A percentile compares a stretch with the other conserved stretches of the same genome.
These are phyloP conservation scores for Candida odintsovae DNA, from an alignment of 805 yeast genomes.

Conservation along the genomic window DNA sequence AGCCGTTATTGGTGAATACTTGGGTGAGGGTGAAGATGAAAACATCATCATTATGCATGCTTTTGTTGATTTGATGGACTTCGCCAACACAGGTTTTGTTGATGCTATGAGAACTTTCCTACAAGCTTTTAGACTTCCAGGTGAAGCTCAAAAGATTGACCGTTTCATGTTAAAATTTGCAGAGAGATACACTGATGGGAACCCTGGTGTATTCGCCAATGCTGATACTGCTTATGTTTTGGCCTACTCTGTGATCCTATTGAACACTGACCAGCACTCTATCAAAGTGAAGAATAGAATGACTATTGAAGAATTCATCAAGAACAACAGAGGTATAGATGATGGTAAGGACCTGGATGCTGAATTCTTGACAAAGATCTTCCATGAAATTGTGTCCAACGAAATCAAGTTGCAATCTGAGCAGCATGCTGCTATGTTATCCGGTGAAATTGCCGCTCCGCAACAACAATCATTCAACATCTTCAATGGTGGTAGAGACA, in stretches of 20 bases:
- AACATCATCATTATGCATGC: slow-evolving; percentile 86
- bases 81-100: slow-evolving; percentile 61
- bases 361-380: slow-evolving; percentile 64
- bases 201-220: slow-evolving; percentile 80
- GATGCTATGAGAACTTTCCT: slow-evolving; percentile 81
- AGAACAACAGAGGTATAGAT: slow-evolving; percentile 87
- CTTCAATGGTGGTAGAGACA: slow-evolving; percentile 61
- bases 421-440: slow-evolving; percentile 83
- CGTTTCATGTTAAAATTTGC: slow-evolving; percentile 96
- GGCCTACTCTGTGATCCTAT: slow-evolving; percentile 86
- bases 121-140: slow-evolving; percentile 90
- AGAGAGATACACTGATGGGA: slow-evolving; percentile 81
- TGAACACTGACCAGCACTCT: slow-evolving; percentile 92
- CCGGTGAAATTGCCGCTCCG: slow-evolving; percentile 46
- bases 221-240: slow-evolving; percentile 93
- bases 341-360: slow-evolving; percentile 81
- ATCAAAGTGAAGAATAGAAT: slow-evolving; percentile 79
- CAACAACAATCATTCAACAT: slow-evolving; percentile 43
- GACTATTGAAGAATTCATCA: slow-evolving; percentile 82
- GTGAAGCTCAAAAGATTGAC: slow-evolving; percentile 97
- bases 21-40: slow-evolving; percentile 82
- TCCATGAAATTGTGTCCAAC: slow-evolving; percentile 69
- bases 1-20: slow-evolving; percentile 79
- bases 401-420: slow-evolving; percentile 92
- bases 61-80: slow-evolving; percentile 85